Conservation (phyloP, 805 yeast species). For the Ogataea neopini region DNA sequence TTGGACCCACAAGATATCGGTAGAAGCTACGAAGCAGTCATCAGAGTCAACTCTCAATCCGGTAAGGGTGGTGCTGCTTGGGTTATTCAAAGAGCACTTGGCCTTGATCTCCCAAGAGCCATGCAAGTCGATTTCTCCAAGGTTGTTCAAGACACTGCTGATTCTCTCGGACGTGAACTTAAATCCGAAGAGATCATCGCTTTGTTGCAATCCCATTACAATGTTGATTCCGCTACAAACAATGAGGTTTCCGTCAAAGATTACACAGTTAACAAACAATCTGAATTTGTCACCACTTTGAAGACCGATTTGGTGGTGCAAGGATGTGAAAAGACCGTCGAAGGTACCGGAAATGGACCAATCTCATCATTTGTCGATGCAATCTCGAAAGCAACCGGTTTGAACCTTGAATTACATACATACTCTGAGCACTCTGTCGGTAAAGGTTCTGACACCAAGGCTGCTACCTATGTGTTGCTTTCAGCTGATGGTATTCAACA, state of each 20-base stretch:
- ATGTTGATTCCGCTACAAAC: conserved; percentile 41
- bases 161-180: conserved; percentile 65
- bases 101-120: conserved; percentile 71
- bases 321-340: conserved; percentile 32
- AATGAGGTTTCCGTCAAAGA: conserved; percentile 41
- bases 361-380: conserved; percentile 74
- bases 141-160: conserved; percentile 65
- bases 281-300: conserved; percentile 44
- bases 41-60: conserved; percentile 82
- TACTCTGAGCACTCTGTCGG: conserved; percentile 77
- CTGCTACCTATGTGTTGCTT: conserved; percentile 64
- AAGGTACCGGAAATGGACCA: conserved; percentile 77
- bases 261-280: conserved; percentile 39
- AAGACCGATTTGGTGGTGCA: conserved; percentile 41
- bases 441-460: conserved; percentile 67
- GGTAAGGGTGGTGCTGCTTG: conserved; percentile 90
- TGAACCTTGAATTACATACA: conserved; percentile 60
- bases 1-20: conserved; percentile 82
- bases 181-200: conserved; percentile 63
- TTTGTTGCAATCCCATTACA: conserved; percentile 57
- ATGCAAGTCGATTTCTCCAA: conserved; percentile 69
- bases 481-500: conserved; percentile 29
- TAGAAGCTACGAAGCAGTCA: conserved; percentile 77
- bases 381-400: conserved; percentile 50
- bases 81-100: conserved; percentile 70